Evolutionary conservation across 768 basidiomycete genomes (phyloP).

Genomic region (Pisolithus microcarpus): DNA sequence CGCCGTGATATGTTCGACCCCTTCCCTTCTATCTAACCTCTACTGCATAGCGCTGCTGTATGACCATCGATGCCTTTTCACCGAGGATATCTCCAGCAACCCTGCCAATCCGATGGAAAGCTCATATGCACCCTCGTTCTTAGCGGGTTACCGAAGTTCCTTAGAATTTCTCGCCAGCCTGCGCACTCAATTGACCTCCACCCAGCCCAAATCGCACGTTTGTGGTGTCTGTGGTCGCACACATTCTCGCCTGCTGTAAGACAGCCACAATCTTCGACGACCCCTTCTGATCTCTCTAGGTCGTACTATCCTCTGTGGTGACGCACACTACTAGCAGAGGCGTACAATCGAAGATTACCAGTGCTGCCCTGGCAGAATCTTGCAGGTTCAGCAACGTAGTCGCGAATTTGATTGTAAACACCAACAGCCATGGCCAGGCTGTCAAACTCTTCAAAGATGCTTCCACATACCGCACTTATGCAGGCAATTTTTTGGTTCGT

Average conservation of each 20-base stretch:
- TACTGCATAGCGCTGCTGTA: constrained; percentile 51
- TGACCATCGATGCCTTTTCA: constrained; percentile 71
- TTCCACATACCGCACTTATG: constrained; percentile 55
- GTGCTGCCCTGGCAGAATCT: constrained; percentile 62
- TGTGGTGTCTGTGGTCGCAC: constrained; percentile 72
- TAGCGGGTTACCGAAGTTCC: constrained; percentile 62
- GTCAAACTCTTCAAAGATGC: constrained; percentile 60
- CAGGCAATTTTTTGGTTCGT: constrained; percentile 63
- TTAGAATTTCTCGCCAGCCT: constrained; percentile 49
- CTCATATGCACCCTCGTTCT: constrained; percentile 57
- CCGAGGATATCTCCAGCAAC: constrained; percentile 59
- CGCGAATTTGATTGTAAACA: background rate
- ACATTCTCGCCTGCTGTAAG: constrained; percentile 59
- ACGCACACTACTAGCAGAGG: constrained; percentile 47
- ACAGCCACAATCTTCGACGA: background rate
- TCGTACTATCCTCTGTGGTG: constrained; percentile 73
- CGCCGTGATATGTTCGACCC: background rate
- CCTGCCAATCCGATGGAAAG: constrained; percentile 64
- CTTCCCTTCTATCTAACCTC: background rate
- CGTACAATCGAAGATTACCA: constrained; percentile 55
- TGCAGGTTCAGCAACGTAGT: constrained; percentile 21
- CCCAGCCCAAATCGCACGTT: constrained; percentile 52
- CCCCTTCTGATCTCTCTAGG: constrained; percentile 31
- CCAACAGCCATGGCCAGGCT: constrained; percentile 26
- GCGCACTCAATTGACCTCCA: constrained; percentile 41